Base-by-base conservation (phyloP, 140 eudicot species). In the Stevia rebaudiana region DNA sequence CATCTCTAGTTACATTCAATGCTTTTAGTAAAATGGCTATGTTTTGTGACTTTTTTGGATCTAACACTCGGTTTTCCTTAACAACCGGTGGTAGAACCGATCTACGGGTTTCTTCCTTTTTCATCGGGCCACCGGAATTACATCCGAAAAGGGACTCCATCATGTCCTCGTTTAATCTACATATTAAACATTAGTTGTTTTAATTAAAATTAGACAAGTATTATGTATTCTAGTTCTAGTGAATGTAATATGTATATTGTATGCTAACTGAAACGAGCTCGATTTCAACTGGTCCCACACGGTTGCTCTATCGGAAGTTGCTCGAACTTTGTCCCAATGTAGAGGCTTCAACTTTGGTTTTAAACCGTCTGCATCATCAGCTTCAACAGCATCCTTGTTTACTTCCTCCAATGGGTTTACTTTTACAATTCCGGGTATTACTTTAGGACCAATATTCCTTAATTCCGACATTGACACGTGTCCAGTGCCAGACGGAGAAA, bases 301-400 rank as follows among this genome's bases (percentile, higher is more conserved):
- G 1, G 99, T 94, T 42, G 88, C 96, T 75, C 95, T 70, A 49
- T 85, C 97, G 9, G 99, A 88, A 66, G 95, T 83, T 63, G 99
- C 97, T 48, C 94, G 66, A 25, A 94, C 99, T 88, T 94, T 94
- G 80, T 94, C 99, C 99, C 99, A 94, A 31, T 94, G 97, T 68
- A 94, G 67, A 71, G 99, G 95, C 90, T 94, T 94, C 84, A 94
- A 67, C 74, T 76, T 94, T 12, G 95, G 95, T 70, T 74, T 87
- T 49, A 66, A 76, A 58, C 79, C 91, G 23, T 84, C 89, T 47
- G 74, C 71, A 37, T 91, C 98, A 69, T 81, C 89, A 44, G 47
- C 83, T 68, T 82, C 86, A 11, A 39, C 70, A 51, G 53, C 79
- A 44, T 83, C 76, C 16, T 60, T 67, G 50, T 30, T 57, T 19